A percentile compares a stretch with the other conserved stretches of the same genome.
Evolutionary conservation across 2,329 filamentous ascomycete species (phyloP).

Genomic region (Chaetomiaceae sp.): DNA sequence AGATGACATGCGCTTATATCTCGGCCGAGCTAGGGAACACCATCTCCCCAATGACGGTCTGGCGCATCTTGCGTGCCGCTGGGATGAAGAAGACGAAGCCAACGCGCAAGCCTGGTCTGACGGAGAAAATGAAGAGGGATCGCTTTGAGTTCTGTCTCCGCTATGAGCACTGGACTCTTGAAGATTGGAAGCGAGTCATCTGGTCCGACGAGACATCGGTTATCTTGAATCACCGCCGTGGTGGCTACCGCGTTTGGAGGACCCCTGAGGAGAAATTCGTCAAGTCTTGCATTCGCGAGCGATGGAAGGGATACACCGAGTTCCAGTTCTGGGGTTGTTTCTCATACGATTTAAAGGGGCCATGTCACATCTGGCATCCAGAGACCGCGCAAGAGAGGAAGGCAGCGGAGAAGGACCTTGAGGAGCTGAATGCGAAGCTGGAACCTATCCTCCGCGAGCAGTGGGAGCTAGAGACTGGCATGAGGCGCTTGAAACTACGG

Average conservation of each 20-base stretch:
- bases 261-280: slow-evolving; percentile 1
- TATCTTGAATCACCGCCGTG: background rate
- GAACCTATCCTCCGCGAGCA: background rate
- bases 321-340: slow-evolving; percentile 9
- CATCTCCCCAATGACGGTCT: background rate
- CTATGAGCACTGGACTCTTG: slow-evolving; percentile 1
- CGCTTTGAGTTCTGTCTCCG: slow-evolving; percentile 1
- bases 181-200: slow-evolving; percentile 9
- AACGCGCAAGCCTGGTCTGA: background rate
- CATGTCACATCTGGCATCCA: background rate
- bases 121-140: background rate
- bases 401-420: background rate
- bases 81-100: slow-evolving; percentile 6
- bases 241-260: background rate
- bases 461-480: background rate
- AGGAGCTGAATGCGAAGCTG: background rate
- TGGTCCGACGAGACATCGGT: slow-evolving; percentile 4
- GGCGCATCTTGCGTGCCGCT: background rate
- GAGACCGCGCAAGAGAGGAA: slow-evolving; percentile 7
- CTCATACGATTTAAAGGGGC: background rate
- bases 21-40: background rate
- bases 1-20: slow-evolving; percentile 8
- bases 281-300: background rate
- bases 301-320: slow-evolving; percentile 5
- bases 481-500: background rate